Base-by-base conservation (phyloP, 2,329 filamentous ascomycete genomes). In the Teratosphaeria gauchensis region DNA sequence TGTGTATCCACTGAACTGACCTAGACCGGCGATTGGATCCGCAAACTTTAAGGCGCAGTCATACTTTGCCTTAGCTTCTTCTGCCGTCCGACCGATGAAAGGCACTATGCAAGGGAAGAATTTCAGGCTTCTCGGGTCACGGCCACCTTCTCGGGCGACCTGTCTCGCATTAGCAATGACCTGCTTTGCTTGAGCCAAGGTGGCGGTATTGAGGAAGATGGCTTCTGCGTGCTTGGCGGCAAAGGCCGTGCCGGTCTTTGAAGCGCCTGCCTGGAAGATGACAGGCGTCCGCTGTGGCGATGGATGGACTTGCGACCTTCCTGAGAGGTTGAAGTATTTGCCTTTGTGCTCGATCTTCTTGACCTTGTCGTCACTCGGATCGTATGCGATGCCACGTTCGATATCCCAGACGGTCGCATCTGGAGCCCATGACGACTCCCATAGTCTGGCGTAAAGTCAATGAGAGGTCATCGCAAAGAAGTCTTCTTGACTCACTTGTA, bases 1-100 rank as follows among this genome's bases (percentile, higher is more conserved):
- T 0, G 87, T 89, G 86, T 87, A 90, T 1, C 87, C 87, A 21
- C 86, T 85, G 64, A 90, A 90, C 19, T 90, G 71, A 1, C 86
- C 84, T 58, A 89, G 68, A 0, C 86, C 87, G 1, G 87, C 87
- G 63, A 86, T 87, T 48, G 81, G 76, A 1, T 80, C 81, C 0
- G 84, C 87, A 66, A 88, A 83, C 58, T 79, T 78, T 8, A 80
- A 76, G 60, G 83, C 84, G 3, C 88, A 82, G 0, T 77, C 73
- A 55, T 85, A 82, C 71, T 89, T 89, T 6, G 78, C 80, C 59
- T 78, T 73, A 0, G 87, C 87, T 67, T 88, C 85, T 58, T 85
- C 83, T 62, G 87, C 81, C 0, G 86, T 89, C 35, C 71, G 75
- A 0, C 84, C 87, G 0, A 89, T 73, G 9, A 90, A 81, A 0